Base-by-base conservation (phyloP, 177 flowering plant species). In the Vitis hybrid region DNA sequence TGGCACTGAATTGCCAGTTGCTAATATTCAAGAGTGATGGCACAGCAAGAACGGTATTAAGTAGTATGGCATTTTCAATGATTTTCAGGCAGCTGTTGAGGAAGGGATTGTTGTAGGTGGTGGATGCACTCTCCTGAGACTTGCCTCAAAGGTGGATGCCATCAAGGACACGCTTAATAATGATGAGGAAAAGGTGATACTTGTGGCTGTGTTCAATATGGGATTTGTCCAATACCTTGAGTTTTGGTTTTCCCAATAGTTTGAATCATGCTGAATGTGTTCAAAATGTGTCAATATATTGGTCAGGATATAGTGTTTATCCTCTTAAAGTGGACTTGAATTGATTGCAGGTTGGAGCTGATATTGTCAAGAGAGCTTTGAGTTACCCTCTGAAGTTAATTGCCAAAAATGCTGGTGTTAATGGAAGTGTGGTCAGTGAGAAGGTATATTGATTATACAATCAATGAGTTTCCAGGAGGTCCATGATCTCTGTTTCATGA, bases 31-130 rank as follows among this genome's bases (percentile, higher is more conserved):
- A 19, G 27, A 32, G 21, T 27, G 9, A 24, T 24, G 50, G 6
- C 30, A 17, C 17, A 9, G 14, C 54, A 12, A 54, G 7, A 6
- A 17, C 56, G 0, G 63, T 11, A 57, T 54, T 30, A 11, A 32
- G 24, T 19, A 64, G 51, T n/a, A 8, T 51, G 24, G 8, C 48
- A 7, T 17, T 60, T 40, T 49, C 1, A 14, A 24, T 75, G 65
- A 11, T 56, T 74, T 68, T 46, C 81, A 91, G 98, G 99, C 99
- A 5, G 99, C 99, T 68, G 99, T 95, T 62, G 99, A 95, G 85
- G 99, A 95, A 72, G 99, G 99, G 56, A 95, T 95, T 75, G 99
- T 95, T 24, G 99, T 95, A 72, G 98, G 99, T 60, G 99, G 99
- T 74, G 99, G 99, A 46, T 94, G 99, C 75, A 88, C 99, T 10